A percentile compares a stretch with the other conserved stretches of the same genome.
phyloP scores from a whole-genome alignment of 2,329 filamentous ascomycete species.

The Aspergillus thermomutatus region DNA sequence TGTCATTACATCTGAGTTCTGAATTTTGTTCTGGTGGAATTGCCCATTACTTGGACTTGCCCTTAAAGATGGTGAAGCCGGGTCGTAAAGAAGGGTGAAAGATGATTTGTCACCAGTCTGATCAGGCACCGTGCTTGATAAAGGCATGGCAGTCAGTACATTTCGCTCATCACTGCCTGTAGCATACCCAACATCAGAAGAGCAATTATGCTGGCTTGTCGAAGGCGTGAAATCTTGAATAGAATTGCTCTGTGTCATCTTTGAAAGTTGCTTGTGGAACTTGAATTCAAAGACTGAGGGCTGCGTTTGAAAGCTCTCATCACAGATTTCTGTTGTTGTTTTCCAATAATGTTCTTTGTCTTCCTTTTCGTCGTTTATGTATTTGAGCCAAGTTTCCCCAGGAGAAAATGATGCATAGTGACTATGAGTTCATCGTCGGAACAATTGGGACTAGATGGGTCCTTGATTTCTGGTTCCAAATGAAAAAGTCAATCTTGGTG shows the following conservation, averaged over 20 bases:
- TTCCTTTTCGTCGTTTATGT: neutral
- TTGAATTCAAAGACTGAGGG: neutral
- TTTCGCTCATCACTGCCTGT: slow-evolving; percentile 5
- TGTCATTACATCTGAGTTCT: slow-evolving; percentile 18
- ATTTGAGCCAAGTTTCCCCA: no score
- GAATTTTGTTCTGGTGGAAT: slow-evolving; percentile 12
- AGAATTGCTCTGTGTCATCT: neutral
- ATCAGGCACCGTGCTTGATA: slow-evolving; percentile 5
- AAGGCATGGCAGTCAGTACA: slow-evolving; percentile 1
- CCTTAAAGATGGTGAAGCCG: slow-evolving; percentile 13
- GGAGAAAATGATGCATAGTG: neutral
- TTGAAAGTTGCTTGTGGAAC: neutral
- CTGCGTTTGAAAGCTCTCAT: neutral
- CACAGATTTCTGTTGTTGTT: neutral
- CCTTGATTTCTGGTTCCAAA: neutral
- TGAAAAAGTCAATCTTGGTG: neutral
- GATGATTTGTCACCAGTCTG: slow-evolving; percentile 11
- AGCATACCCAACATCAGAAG: neutral
- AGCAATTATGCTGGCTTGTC: neutral
- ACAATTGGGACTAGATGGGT: neutral
- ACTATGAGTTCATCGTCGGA: neutral
- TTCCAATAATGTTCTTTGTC: neutral
- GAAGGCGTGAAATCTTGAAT: neutral
- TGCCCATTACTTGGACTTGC: slow-evolving; percentile 7
- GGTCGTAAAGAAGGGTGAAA: slow-evolving; percentile 14